A percentile compares a stretch with the other conserved stretches of the same genome.
Evolutionary conservation across 208 protist species (phyloP).

Genomic region (Wallacemonas sp.): DNA sequence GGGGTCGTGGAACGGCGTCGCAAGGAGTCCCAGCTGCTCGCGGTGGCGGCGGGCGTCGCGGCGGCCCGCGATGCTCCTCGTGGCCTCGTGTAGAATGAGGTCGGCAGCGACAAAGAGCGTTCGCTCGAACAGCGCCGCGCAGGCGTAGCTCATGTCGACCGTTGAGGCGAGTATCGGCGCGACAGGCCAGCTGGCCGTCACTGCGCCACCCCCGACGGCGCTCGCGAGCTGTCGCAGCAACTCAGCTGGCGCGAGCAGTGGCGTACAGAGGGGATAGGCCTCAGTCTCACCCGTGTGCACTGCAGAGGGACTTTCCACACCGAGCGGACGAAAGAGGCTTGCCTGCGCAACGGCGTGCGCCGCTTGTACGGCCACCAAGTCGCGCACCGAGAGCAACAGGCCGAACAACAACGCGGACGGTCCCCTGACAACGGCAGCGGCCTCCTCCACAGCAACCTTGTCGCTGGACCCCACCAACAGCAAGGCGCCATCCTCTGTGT

Average conservation of each 20-base stretch:
- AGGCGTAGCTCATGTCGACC: constrained; percentile 11
- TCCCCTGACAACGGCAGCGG: background rate
- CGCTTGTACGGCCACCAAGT: background rate
- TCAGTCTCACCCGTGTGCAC: background rate
- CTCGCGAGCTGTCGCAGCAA: constrained; percentile 12
- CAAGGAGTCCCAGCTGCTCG: constrained; percentile 15
- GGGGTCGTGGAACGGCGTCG: background rate
- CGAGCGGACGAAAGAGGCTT: background rate
- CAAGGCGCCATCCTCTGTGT: background rate
- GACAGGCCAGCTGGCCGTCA: constrained; percentile 1
- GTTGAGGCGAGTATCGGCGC: constrained; percentile 18
- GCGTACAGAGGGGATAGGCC: constrained; percentile 4
- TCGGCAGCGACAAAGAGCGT: constrained; percentile 10
- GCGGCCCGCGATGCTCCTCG: constrained; percentile 3
- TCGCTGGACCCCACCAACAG: background rate
- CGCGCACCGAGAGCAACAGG: background rate
- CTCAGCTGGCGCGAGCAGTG: constrained; percentile 8
- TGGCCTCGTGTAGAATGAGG: constrained; percentile 15
- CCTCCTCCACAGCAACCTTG: background rate
- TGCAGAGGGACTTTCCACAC: too few species aligned
- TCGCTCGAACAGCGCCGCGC: constrained; percentile 16
- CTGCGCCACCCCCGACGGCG: background rate
- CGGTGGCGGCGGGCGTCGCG: constrained; percentile 14
- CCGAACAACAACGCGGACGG: background rate
- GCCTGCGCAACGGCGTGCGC: background rate